Evolutionary conservation across 73 alveolate species (phyloP).

Genomic region (Paramecium sexaurelia): DNA sequence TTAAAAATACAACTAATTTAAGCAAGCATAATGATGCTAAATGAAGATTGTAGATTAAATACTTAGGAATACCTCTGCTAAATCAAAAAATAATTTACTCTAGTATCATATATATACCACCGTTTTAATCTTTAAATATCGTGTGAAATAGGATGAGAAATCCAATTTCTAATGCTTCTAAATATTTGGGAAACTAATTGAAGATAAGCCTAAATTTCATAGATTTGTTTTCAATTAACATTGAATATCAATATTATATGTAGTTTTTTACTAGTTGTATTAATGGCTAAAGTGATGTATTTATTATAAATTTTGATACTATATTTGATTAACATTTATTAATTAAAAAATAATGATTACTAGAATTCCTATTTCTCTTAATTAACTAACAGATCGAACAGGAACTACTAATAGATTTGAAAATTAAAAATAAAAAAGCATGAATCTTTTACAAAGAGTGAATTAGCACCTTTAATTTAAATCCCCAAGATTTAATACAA

Average conservation of each 20-base stretch:
- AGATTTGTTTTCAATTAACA: neutral
- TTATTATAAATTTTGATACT: neutral
- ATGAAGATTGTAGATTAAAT: too few relatives aligned
- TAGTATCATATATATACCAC: too few relatives aligned
- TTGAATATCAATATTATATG: neutral
- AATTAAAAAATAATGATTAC: neutral
- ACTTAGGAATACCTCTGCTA: too few relatives aligned
- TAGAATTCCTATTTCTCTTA: neutral
- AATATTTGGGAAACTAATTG: too few relatives aligned
- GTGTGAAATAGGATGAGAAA: too few relatives aligned
- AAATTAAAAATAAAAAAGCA: neutral
- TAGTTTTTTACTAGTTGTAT: neutral
- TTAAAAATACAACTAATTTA: neutral
- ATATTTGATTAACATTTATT: neutral
- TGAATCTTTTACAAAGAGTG: slow-evolving; percentile 35
- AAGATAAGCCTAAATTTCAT: too few relatives aligned
- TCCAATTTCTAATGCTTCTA: too few relatives aligned
- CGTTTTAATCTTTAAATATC: too few relatives aligned
- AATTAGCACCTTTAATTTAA: neutral
- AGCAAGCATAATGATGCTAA: too few relatives aligned
- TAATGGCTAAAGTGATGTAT: neutral
- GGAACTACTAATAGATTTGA: slow-evolving; percentile 12
- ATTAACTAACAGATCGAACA: neutral
- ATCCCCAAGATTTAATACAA: neutral
- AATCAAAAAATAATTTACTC: too few relatives aligned